phyloP scores from a whole-genome alignment of 2,329 filamentous ascomycete species.

The Metarhizium guizhouense region DNA sequence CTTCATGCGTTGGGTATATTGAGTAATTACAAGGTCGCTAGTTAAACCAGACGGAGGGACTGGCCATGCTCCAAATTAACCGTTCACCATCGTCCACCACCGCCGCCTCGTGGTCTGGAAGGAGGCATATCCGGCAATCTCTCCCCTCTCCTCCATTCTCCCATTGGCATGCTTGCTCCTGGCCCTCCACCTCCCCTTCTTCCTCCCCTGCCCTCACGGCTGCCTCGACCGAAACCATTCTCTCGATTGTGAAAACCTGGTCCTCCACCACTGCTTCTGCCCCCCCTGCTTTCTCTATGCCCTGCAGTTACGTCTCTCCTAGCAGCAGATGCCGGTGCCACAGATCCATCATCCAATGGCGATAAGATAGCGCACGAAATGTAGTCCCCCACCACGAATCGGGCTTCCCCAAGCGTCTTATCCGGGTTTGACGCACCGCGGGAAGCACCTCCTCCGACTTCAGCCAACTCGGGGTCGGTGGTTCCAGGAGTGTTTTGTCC shows the following conservation, averaged over 20 bases:
- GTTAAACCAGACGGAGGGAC: neutral
- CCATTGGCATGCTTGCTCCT: constrained; percentile 33
- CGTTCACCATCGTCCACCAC: constrained; percentile 17
- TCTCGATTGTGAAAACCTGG: constrained; percentile 13
- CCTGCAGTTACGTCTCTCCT: constrained; percentile 14
- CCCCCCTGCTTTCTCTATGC: constrained; percentile 11
- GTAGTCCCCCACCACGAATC: constrained; percentile 85
- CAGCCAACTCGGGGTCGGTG: constrained; percentile 29
- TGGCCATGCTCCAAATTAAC: neutral
- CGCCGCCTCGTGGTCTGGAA: constrained; percentile 17
- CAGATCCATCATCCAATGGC: constrained; percentile 63
- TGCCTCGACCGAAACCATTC: constrained; percentile 22
- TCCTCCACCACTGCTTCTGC: constrained; percentile 15
- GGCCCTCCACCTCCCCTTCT: constrained; percentile 30
- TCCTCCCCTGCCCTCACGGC: constrained; percentile 27
- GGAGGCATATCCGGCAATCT: constrained; percentile 43
- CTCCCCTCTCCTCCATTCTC: constrained; percentile 61
- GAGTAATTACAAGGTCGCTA: neutral
- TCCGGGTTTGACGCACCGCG: constrained; percentile 48
- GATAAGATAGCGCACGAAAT: constrained; percentile 75
- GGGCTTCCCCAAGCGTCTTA: constrained; percentile 66
- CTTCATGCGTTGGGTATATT: constrained; percentile 18
- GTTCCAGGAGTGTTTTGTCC: constrained; percentile 46
- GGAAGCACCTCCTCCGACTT: constrained; percentile 21
- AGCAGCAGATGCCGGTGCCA: constrained; percentile 50